A percentile compares a stretch with the other conserved stretches of the same genome.
Evolutionary conservation across 768 basidiomycete species (phyloP).

Genomic region (Termitomyces sp.): DNA sequence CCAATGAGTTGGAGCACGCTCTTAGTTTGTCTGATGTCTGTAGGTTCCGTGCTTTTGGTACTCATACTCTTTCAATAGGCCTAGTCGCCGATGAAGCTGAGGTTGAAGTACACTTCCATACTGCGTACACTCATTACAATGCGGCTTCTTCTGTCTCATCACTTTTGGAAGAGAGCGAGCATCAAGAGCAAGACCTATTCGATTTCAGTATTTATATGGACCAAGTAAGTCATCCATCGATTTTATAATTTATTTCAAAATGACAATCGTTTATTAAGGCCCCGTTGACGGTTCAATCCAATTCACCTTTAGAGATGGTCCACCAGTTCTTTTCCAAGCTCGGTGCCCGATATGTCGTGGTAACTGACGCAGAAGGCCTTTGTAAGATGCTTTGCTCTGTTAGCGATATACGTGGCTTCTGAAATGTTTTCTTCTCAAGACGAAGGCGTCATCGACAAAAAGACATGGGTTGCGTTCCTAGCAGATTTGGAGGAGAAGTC

Average conservation of each 20-base stretch:
- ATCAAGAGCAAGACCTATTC: constrained; percentile 43
- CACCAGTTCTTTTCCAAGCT: constrained; percentile 94
- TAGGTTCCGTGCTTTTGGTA: neutral
- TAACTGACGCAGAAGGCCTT: constrained; percentile 74
- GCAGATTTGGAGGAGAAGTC: constrained; percentile 63
- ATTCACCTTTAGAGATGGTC: constrained; percentile 86
- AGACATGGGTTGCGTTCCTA: constrained; percentile 87
- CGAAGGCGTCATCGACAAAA: constrained; percentile 91
- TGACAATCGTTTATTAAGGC: constrained; percentile 42
- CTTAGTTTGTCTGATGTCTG: constrained; percentile 47
- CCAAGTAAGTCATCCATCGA: constrained; percentile 41
- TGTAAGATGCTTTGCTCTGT: constrained; percentile 42
- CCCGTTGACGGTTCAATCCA: constrained; percentile 76
- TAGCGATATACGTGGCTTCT: neutral
- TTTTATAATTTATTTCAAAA: neutral
- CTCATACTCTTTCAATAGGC: constrained; percentile 31
- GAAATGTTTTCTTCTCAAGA: constrained; percentile 35
- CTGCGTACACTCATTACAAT: constrained; percentile 33
- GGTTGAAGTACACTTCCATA: constrained; percentile 60
- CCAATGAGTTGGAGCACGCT: constrained; percentile 92
- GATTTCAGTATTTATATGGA: constrained; percentile 92
- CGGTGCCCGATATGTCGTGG: constrained; percentile 85
- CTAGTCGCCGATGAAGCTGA: constrained; percentile 73
- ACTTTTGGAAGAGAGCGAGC: constrained; percentile 34
- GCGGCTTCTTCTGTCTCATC: constrained; percentile 60